Evolutionary conservation across 805 yeast genomes (phyloP), one percentile per base, ranked within the genome.

Genomic region (Yarrowia divulgata): DNA sequence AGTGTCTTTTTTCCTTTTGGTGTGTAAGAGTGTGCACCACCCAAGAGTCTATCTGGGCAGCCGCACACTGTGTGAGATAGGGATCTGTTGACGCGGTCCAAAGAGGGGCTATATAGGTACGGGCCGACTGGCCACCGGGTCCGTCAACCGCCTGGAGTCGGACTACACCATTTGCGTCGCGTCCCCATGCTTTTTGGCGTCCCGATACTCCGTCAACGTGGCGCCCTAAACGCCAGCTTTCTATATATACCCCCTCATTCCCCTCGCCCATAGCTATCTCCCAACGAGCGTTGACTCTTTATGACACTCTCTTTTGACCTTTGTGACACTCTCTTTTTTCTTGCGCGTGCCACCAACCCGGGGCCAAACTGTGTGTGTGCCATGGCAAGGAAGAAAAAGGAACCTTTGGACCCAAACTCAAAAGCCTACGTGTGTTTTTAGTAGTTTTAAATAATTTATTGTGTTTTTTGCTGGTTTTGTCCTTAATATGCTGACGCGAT

Each of bases 221-320:
- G 32, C 32, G 16, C 50, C 34, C 32, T 4, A 14, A 16, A 14
- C 43, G n/a, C 43, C 18, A 16, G 18, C 18, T 52, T 35, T 52
- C 58, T 54, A 54, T 54, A 54, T 54, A 54, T 54, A 54, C 60
- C 60, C 60, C 60, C 60, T 52, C 42, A 37, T 54, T 54, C 60
- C 60, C 45, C 60, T 54, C 60, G 58, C 58, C 58, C 58, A 54
- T 54, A 54, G 37, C 60, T 54, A 54, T 34, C 37, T 35, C 58
- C 40, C 60, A 48, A 48, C 29, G 29, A 23, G 29, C 29, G 29
- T 23, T 23, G 29, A 23, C 29, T 23, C 60, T 40, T n/a, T n/a
- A n/a, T n/a, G n/a, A n/a, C 8, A 8, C 43, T 40, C 18, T 40
- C 43, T 13, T 13, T n/a, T 46, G 39, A 54, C 58, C 43, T 52